Base-by-base conservation (phyloP, 2,329 filamentous ascomycete genomes). In the Botryosphaeria agaves region DNA sequence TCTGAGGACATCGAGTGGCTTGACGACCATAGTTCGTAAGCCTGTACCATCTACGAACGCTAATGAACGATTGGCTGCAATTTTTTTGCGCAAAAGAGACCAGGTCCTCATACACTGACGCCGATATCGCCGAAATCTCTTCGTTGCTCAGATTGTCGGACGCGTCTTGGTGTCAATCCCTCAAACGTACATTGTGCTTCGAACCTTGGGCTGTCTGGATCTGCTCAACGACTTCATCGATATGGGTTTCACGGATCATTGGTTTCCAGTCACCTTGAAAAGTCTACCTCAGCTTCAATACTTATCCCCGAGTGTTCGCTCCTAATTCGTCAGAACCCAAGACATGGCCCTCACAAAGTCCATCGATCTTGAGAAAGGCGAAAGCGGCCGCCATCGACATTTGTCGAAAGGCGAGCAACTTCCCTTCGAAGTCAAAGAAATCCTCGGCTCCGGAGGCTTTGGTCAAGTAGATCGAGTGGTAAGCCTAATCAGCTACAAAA, bases 131-230 rank as follows among this genome's bases (percentile, higher is more conserved):
- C n/a, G 31, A 40, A 7, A 33, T 44, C 14, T 27, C 36, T 3
- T 12, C 26, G 3, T 34, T 45, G 1, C 37, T 45, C 1, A 9
- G 32, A 17, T 33, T 26, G 5, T 34, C 20, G 12, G 32, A 25
- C 6, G 28, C 34, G 7, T 3, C 14, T 12, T 32, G 34, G 18
- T 17, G 28, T 12, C 9, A 32, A 36, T 28, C 14, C 47, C 46
- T 2, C 35, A 46, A 18, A 42, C 41, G 11, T 49, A 48, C 27
- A 46, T 41, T 21, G 31, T 49, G 5, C 35, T 50, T n/a, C 41
- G 45, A 1, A 36, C 27, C 1, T 46, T 51, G 5, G 36, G 38
- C 4, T 26, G 34, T 3, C 31, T 48, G 7, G 27, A 41, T 3
- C 11, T 41, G 3, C 29, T 51, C 3, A 38, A 45, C 7, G 20